A percentile compares a stretch with the other conserved stretches of the same genome.
These are phyloP conservation scores for Pythium rhizo-oryzae DNA, from an alignment of 352 stramenopile genomes.

Conservation along the genomic window DNA sequence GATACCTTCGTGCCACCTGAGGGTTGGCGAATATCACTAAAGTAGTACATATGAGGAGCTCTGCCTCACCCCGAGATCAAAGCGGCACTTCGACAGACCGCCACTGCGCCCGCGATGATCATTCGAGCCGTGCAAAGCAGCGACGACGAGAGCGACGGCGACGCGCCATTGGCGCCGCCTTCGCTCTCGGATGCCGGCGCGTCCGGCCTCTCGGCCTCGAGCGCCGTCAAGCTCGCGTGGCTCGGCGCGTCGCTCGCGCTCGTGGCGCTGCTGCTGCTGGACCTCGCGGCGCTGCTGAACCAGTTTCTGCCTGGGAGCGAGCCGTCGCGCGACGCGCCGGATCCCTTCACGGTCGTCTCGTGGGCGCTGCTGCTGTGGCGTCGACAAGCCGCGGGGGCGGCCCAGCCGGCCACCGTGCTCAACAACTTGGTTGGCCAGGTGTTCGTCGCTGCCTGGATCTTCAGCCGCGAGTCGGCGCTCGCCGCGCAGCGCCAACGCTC, in stretches of 20 bases:
- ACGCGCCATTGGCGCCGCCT: not conserved
- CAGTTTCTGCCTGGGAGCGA: constrained; percentile 12
- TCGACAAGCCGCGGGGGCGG: too few relatives aligned
- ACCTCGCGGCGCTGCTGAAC: constrained; percentile 52
- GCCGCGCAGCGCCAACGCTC: constrained; percentile 2
- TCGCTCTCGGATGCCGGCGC: not conserved
- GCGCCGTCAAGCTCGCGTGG: constrained; percentile 44
- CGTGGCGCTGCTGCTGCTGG: constrained; percentile 59
- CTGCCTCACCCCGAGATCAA: too few relatives aligned
- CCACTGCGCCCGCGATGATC: constrained; percentile 52
- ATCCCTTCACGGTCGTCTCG: constrained; percentile 23
- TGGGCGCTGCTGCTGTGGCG: constrained; percentile 15
- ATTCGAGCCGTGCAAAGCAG: constrained; percentile 68
- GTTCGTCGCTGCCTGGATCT: constrained; percentile 60
- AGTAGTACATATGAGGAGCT: not conserved
- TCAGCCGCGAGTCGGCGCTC: constrained; percentile 37
- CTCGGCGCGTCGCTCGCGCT: constrained; percentile 41
- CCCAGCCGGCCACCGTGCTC: constrained; percentile 27
- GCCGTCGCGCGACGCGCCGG: not conserved
- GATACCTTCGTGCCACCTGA: constrained; percentile 1
- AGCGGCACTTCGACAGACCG: too few relatives aligned
- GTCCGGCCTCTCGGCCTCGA: constrained; percentile 11
- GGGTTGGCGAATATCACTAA: not conserved
- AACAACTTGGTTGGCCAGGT: constrained; percentile 57
- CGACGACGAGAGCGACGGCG: constrained; percentile 51